Evolutionary conservation across 2,329 filamentous ascomycete genomes (phyloP).

Genomic region (Eutypa lata): DNA sequence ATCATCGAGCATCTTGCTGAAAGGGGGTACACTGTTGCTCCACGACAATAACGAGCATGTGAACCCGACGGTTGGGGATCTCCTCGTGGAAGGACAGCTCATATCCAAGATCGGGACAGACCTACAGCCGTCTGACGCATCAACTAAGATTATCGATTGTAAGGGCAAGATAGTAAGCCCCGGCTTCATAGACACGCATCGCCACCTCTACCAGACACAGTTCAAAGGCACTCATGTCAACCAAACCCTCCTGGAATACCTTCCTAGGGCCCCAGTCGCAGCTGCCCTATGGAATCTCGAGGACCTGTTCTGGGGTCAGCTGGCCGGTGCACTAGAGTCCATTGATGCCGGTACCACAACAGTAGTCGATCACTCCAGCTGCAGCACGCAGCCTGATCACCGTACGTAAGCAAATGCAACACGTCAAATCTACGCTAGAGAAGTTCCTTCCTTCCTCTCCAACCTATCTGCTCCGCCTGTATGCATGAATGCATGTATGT

Average conservation of each 20-base stretch:
- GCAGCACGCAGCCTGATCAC: constrained; percentile 28
- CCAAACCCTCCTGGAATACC: constrained; percentile 22
- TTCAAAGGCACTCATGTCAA: constrained; percentile 24
- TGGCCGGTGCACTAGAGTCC: constrained; percentile 36
- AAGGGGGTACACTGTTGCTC: constrained; percentile 12
- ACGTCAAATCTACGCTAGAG: too few relatives aligned
- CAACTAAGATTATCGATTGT: constrained; percentile 35
- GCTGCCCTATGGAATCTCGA: constrained; percentile 32
- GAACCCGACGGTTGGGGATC: constrained; percentile 9
- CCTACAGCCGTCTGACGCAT: background rate
- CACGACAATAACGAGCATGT: constrained; percentile 13
- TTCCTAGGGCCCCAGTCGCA: constrained; percentile 32
- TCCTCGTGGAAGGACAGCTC: constrained; percentile 9
- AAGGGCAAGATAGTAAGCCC: constrained; percentile 36
- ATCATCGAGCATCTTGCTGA: constrained; percentile 7
- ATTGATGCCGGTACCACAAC: constrained; percentile 42
- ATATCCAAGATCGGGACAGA: constrained; percentile 11
- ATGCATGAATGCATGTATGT: too few relatives aligned
- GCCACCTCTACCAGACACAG: constrained; percentile 43
- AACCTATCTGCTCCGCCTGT: too few relatives aligned
- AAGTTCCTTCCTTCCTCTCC: too few relatives aligned
- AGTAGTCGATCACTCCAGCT: constrained; percentile 35
- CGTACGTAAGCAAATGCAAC: constrained; percentile 18
- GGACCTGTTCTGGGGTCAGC: constrained; percentile 45
- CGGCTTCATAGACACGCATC: constrained; percentile 41